Percentiles rank a stretch among this genome's conserved stretches.
Evolutionary conservation across 176 grass and related monocot genomes (phyloP).

Genomic region (Avena eriantha): DNA sequence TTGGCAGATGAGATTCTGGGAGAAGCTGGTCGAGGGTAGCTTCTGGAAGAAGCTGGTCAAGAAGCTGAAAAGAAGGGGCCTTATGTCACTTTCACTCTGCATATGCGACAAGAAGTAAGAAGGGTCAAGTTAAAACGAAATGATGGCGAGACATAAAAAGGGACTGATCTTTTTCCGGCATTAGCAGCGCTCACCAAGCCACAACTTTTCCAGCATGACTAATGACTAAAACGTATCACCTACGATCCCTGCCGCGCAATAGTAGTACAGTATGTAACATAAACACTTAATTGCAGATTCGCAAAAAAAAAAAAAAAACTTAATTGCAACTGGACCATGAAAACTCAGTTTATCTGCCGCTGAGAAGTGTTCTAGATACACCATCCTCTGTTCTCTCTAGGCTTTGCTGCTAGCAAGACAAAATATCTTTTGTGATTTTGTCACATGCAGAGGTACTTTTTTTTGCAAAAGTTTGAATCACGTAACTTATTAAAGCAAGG

Average conservation of each 20-base stretch:
- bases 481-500: slow-evolving; percentile 13
- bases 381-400: background rate
- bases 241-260: background rate
- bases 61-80: background rate
- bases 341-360: slow-evolving; percentile 41
- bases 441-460: slow-evolving; percentile 50
- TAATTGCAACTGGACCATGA: slow-evolving; percentile 33
- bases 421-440: slow-evolving; percentile 43
- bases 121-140: slow-evolving; percentile 36
- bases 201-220: slow-evolving; percentile 26
- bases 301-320: too few relatives aligned
- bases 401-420: slow-evolving; percentile 43
- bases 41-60: too few relatives aligned
- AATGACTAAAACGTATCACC: slow-evolving; percentile 42
- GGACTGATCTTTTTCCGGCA: slow-evolving; percentile 8
- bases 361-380: slow-evolving; percentile 24
- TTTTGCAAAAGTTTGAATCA: slow-evolving; percentile 24
- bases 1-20: too few relatives aligned
- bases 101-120: slow-evolving; percentile 23
- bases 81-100: background rate
- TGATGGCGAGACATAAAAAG: background rate
- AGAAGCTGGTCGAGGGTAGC: too few relatives aligned
- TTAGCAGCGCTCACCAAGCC: slow-evolving; percentile 15
- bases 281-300: background rate
- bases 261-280: background rate